Evolutionary conservation across 345 rosid species (phyloP).

Genomic region (Brassica napus): Da-Ae NC_063442.1:17230001-17230500

Average conservation of each 20-base stretch:
- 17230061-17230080: conserved; percentile 83
- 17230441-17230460: conserved; percentile 86
- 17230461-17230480: conserved; percentile 88
- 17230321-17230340: no score
- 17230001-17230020: conserved; percentile 68
- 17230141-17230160: background rate
- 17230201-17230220: conserved; percentile 94
- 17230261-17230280: background rate
- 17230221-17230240: conserved; percentile 61
- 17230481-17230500: conserved; percentile 70
- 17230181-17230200: conserved; percentile 93
- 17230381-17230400: conserved; percentile 66
- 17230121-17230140: conserved; percentile 3
- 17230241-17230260: conserved; percentile 45
- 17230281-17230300: background rate
- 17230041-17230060: conserved; percentile 78
- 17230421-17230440: conserved; percentile 97
- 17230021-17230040: conserved; percentile 72
- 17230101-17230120: background rate
- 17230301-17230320: no score
- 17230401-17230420: conserved; percentile 75
- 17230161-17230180: conserved; percentile 46
- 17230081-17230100: conserved; percentile 55
- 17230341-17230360: no score
- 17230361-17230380: background rate